phyloP scores from a whole-genome alignment of 805 yeast genomes.

The Wickerhamiella azyma region DNA sequence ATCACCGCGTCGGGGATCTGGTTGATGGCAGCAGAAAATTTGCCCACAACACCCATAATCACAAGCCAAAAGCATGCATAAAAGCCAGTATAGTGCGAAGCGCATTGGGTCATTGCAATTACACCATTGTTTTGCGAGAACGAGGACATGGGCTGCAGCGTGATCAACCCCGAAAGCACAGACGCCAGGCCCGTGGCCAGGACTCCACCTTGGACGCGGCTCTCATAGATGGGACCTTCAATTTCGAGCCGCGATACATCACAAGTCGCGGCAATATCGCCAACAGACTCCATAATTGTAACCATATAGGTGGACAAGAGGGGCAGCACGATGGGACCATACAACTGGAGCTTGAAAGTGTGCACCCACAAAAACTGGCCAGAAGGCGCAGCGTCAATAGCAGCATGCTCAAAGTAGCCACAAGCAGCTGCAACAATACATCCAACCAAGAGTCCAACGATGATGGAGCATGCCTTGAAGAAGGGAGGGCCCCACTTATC shows the following conservation, averaged over 20 bases:
- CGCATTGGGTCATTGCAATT: constrained; percentile 82
- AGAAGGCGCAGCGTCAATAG: constrained; percentile 59
- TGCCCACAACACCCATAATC: constrained; percentile 77
- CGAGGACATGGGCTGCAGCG: constrained; percentile 76
- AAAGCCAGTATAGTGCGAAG: constrained; percentile 67
- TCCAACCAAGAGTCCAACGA: constrained; percentile 70
- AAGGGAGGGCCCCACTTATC: constrained; percentile 90
- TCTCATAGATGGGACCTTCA: constrained; percentile 68
- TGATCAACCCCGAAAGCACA: constrained; percentile 58
- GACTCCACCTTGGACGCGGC: constrained; percentile 85
- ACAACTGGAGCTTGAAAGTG: constrained; percentile 61
- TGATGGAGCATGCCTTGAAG: constrained; percentile 88
- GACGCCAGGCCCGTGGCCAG: constrained; percentile 82
- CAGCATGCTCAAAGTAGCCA: constrained; percentile 53
- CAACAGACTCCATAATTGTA: constrained; percentile 84
- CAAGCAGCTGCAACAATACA: constrained; percentile 88
- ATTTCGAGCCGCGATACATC: constrained; percentile 80
- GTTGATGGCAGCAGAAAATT: constrained; percentile 79
- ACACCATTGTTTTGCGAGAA: constrained; percentile 96
- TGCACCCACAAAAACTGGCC: constrained; percentile 84
- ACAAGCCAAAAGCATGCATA: constrained; percentile 69
- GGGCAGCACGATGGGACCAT: constrained; percentile 80
- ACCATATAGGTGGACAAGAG: constrained; percentile 71
- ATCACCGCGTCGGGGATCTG: constrained; percentile 66
- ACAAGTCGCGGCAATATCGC: constrained; percentile 87